These are phyloP conservation scores for Salix suchowensis DNA, from an alignment of 345 rosid species.

Conservation along the genomic window DNA sequence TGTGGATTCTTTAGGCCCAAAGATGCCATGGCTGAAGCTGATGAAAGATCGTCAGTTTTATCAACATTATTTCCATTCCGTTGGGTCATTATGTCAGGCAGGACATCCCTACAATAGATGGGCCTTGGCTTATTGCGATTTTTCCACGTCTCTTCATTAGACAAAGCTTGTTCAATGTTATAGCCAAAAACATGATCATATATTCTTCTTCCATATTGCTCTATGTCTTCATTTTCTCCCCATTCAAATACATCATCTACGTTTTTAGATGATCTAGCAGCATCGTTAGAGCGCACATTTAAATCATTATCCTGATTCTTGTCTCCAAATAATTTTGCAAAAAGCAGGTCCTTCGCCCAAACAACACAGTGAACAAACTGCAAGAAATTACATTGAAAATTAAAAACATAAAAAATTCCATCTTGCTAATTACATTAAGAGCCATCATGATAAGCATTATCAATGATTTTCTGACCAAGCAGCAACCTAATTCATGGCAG, in stretches of 20 bases:
- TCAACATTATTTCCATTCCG: conserved; percentile 63
- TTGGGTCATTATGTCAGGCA: conserved; percentile 44
- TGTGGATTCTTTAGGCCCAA: conserved; percentile 97
- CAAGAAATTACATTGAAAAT: conserved; percentile 20
- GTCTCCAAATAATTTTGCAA: conserved; percentile 96
- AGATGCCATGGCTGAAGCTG: conserved; percentile 67
- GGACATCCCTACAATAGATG: conserved; percentile 59
- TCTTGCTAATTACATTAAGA: conserved; percentile 5
- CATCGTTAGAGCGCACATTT: conserved; percentile 72
- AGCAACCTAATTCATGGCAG: not conserved
- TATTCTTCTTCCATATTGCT: conserved; percentile 84
- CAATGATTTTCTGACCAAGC: not conserved
- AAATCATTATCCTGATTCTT: conserved; percentile 93
- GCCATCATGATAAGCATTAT: not conserved
- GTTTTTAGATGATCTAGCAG: conserved; percentile 62
- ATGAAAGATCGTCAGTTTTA: conserved; percentile 37
- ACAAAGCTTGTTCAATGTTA: conserved; percentile 83
- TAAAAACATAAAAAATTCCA: not conserved
- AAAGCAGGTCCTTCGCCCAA: conserved; percentile 97
- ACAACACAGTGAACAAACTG: conserved; percentile 99
- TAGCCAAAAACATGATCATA: conserved; percentile 97
- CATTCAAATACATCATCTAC: conserved; percentile 66
- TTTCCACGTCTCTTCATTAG: conserved; percentile 97
- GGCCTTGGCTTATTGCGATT: conserved; percentile 75
- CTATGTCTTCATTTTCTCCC: conserved; percentile 64